Conservation (phyloP, 495 filamentous ascomycete species). For the Aspergillus nanangensis region DNA sequence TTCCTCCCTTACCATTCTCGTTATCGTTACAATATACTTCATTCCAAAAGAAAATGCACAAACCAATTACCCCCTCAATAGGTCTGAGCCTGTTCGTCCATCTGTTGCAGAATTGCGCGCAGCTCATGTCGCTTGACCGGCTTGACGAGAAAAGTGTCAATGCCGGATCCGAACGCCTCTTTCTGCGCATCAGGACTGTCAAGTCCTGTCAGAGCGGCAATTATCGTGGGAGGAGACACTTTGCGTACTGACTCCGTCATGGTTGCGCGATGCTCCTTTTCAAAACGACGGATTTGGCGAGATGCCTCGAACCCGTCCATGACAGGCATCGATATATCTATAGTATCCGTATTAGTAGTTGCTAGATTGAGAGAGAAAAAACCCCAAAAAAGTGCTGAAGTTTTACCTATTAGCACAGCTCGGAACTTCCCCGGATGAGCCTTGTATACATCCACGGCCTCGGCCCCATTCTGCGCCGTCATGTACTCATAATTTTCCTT, state of each 20-base stretch:
- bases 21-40: no score
- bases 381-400: neutral
- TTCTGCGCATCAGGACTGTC: conserved; percentile 24
- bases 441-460: conserved; percentile 47
- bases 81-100: no score
- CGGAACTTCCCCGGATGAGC: conserved; percentile 24
- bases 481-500: conserved; percentile 24
- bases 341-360: conserved; percentile 32
- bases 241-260: neutral
- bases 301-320: conserved; percentile 80
- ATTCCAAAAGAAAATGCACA: no score
- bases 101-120: conserved; percentile 7
- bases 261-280: conserved; percentile 34
- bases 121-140: conserved; percentile 27
- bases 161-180: conserved; percentile 31
- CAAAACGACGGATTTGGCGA: conserved; percentile 61
- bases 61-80: no score
- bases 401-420: conserved; percentile 47
- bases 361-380: neutral
- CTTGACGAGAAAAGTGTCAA: conserved; percentile 37
- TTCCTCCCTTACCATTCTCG: no score
- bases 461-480: conserved; percentile 45
- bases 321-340: conserved; percentile 81
- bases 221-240: conserved; percentile 9
- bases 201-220: conserved; percentile 34